Evolutionary conservation across 2,329 filamentous ascomycete genomes (phyloP).

Genomic region (Pseudocercospora fuligena): DNA sequence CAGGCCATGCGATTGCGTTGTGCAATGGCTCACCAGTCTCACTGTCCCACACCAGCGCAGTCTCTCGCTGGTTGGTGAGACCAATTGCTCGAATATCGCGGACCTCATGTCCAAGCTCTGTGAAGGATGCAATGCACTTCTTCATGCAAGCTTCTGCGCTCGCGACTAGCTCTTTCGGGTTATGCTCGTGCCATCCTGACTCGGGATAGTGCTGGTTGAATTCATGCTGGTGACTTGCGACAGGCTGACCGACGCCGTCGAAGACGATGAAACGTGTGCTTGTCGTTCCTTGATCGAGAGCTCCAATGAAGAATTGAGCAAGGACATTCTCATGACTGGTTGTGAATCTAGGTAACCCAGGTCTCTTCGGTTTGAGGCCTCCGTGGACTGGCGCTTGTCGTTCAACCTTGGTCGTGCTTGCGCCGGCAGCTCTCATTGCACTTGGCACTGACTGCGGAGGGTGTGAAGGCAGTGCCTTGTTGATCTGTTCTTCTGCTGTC

Average conservation of each 20-base stretch:
- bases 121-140: slow-evolving; percentile 72
- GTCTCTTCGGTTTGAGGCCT: slow-evolving; percentile 25
- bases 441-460: slow-evolving; percentile 1
- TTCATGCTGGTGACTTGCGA: slow-evolving; percentile 84
- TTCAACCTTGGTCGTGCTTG: slow-evolving; percentile 18
- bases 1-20: slow-evolving; percentile 89
- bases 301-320: slow-evolving; percentile 71
- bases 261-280: slow-evolving; percentile 91
- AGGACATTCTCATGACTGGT: slow-evolving; percentile 42
- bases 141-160: slow-evolving; percentile 82
- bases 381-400: slow-evolving; percentile 10
- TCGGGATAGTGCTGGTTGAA: slow-evolving; percentile 84
- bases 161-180: slow-evolving; percentile 74
- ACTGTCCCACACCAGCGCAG: slow-evolving; percentile 82
- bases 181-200: slow-evolving; percentile 90
- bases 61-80: slow-evolving; percentile 90
- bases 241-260: slow-evolving; percentile 74
- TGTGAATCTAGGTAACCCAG: slow-evolving; percentile 39
- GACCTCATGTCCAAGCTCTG: slow-evolving; percentile 67
- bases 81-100: slow-evolving; percentile 77
- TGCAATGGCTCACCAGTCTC: slow-evolving; percentile 78
- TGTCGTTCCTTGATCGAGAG: slow-evolving; percentile 90
- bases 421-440: slow-evolving; percentile 23
- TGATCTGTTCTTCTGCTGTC: slow-evolving; percentile 11
- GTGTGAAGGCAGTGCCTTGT: slow-evolving; percentile 15